Percentiles rank a stretch among this genome's conserved stretches.
Conservation (phyloP, 1,139 yeast species). For the Taphrina communis region DNA sequence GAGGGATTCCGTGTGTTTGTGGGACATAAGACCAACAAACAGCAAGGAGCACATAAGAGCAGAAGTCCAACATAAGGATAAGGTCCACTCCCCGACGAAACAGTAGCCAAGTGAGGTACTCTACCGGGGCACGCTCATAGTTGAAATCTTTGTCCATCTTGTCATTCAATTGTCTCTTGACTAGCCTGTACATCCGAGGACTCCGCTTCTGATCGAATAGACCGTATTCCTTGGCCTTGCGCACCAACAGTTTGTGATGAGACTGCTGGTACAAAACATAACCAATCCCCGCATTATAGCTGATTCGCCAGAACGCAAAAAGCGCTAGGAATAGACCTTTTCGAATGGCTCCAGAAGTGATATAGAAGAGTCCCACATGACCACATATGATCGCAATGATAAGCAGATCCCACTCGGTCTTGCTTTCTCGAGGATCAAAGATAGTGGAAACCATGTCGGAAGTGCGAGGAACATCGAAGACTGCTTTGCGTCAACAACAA, state of each 20-base stretch:
- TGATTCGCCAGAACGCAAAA: conserved; percentile 76
- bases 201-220: conserved; percentile 56
- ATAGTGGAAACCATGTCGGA: conserved; percentile 81
- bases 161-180: conserved; percentile 60
- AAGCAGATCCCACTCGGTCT: conserved; percentile 68
- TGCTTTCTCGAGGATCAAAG: conserved; percentile 69
- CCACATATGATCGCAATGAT: conserved; percentile 62
- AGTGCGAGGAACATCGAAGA: conserved; percentile 74
- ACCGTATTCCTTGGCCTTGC: conserved; percentile 59
- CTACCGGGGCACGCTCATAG: conserved; percentile 65
- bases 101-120: conserved; percentile 82
- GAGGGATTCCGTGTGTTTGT: conserved; percentile 55
- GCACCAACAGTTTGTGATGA: conserved; percentile 61
- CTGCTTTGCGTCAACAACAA: conserved; percentile 39
- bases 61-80: conserved; percentile 84
- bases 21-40: conserved; percentile 58
- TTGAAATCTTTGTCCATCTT: conserved; percentile 66
- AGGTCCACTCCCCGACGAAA: conserved; percentile 82
- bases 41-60: conserved; percentile 74
- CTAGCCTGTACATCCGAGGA: conserved; percentile 56
- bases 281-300: conserved; percentile 83
- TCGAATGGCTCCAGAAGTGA: conserved; percentile 52
- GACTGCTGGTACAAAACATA: conserved; percentile 72
- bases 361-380: conserved; percentile 60
- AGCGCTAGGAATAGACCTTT: conserved; percentile 59